phyloP scores from a whole-genome alignment of 495 filamentous ascomycete genomes.

The Aspergillus affinis region DNA sequence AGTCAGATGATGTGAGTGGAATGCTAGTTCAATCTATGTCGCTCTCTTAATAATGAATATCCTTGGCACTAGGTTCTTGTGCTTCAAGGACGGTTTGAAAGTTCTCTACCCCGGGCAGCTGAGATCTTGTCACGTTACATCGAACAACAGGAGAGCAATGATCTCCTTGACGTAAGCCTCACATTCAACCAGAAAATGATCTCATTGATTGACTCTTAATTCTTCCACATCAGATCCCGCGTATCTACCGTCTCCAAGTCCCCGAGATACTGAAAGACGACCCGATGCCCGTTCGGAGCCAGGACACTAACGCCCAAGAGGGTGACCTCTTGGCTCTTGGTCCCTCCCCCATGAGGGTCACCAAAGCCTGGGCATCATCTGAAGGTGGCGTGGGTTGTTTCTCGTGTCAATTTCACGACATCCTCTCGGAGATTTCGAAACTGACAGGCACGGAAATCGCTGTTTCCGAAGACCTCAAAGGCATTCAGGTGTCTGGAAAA shows the following conservation, averaged over 20 bases:
- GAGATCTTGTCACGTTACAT: conserved; percentile 19
- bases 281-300: not conserved
- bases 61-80: conserved; percentile 15
- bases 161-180: conserved; percentile 28
- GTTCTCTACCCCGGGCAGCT: not conserved
- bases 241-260: conserved; percentile 17
- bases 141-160: conserved; percentile 23
- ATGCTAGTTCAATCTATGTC: not conserved
- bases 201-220: not conserved
- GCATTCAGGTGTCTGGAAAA: conserved; percentile 24
- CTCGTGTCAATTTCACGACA: conserved; percentile 10
- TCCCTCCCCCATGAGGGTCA: conserved; percentile 11
- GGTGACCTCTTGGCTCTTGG: conserved; percentile 17
- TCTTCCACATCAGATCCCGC: conserved; percentile 18
- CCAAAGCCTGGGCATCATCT: conserved; percentile 21
- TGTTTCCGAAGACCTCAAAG: conserved; percentile 16
- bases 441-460: conserved; percentile 25
- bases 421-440: conserved; percentile 16
- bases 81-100: conserved; percentile 18
- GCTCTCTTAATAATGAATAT: conserved; percentile 1
- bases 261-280: conserved; percentile 13
- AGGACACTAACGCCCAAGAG: not conserved
- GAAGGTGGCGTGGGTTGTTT: conserved; percentile 22
- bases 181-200: not conserved
- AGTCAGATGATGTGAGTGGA: conserved; percentile 17